phyloP scores from a whole-genome alignment of 2,329 filamentous ascomycete species.

The Exophiala sp. region DNA sequence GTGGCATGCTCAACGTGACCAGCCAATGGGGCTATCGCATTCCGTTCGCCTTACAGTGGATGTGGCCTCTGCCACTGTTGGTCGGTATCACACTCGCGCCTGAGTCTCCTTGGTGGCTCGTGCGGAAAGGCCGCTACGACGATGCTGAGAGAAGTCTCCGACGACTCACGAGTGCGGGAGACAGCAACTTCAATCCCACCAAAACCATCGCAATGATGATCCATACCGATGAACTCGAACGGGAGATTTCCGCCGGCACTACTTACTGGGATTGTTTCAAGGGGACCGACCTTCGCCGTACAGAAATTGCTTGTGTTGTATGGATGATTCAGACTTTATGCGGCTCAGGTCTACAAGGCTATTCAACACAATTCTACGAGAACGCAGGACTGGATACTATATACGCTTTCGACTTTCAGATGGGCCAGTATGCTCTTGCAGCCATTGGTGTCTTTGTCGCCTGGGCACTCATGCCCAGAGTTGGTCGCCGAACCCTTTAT shows the following conservation, averaged over 20 bases:
- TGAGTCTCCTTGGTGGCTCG: conserved; percentile 48
- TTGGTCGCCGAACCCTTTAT: conserved; percentile 42
- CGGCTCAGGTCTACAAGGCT: conserved; percentile 42
- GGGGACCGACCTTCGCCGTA: conserved; percentile 71
- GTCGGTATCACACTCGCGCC: conserved; percentile 35
- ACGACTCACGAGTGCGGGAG: conserved; percentile 39
- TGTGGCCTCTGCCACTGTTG: conserved; percentile 48
- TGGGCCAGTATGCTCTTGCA: conserved; percentile 62
- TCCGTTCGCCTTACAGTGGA: conserved; percentile 40
- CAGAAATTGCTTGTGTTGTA: conserved; percentile 65
- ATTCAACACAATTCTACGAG: conserved; percentile 46
- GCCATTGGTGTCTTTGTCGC: conserved; percentile 50
- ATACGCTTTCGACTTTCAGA: conserved; percentile 41
- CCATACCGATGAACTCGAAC: conserved; percentile 36
- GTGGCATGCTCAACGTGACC: conserved; percentile 23
- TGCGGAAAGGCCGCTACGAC: conserved; percentile 36
- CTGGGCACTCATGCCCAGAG: conserved; percentile 42
- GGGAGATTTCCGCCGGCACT: conserved; percentile 7
- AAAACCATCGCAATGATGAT: conserved; percentile 37
- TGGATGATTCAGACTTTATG: conserved; percentile 63
- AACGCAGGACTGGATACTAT: conserved; percentile 34
- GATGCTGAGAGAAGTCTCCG: conserved; percentile 42
- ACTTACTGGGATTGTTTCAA: conserved; percentile 80
- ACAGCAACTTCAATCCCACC: conserved; percentile 26
- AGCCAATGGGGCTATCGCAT: conserved; percentile 33